These are phyloP conservation scores for Solanum aculeatissimum DNA, from an alignment of 305 asterid genomes.

Conservation along the genomic window DNA sequence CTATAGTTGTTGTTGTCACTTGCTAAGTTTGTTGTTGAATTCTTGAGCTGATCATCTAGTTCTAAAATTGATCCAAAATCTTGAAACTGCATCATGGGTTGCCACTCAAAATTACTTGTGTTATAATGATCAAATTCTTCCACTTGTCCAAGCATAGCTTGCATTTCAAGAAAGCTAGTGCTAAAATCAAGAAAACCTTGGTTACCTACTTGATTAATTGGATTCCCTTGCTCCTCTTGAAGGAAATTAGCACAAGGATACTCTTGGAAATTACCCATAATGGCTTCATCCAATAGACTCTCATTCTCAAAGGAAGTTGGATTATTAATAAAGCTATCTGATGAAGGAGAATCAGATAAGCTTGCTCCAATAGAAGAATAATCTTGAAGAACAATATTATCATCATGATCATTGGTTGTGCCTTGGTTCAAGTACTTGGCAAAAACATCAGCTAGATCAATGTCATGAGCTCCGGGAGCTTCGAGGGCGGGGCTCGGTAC, in stretches of 20 bases:
- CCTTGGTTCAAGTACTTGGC: conserved; percentile 47
- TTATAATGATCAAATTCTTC: conserved; percentile 24
- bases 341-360: conserved; percentile 21
- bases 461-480: conserved; percentile 12
- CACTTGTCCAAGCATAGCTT: conserved; percentile 21
- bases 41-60: conserved; percentile 23
- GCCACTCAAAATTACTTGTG: conserved; percentile 18
- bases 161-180: conserved; percentile 19
- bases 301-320: conserved; percentile 19
- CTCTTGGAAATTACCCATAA: conserved; percentile 6
- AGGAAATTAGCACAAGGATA: not conserved
- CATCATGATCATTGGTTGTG: not conserved
- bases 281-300: conserved; percentile 12
- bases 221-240: conserved; percentile 5
- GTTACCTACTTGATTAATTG: conserved; percentile 12
- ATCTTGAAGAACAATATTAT: conserved; percentile 1
- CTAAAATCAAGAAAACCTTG: conserved; percentile 30
- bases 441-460: conserved; percentile 62
- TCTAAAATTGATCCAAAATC: conserved; percentile 42
- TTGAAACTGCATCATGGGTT: conserved; percentile 31
- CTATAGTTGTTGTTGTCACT: conserved; percentile 43
- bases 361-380: conserved; percentile 36
- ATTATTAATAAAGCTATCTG: conserved; percentile 8
- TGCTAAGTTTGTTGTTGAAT: conserved; percentile 18
- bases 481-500: not conserved